Evolutionary conservation across 1,284 basidiomycete species (phyloP).

Genomic region (Ustilago nuda): DNA sequence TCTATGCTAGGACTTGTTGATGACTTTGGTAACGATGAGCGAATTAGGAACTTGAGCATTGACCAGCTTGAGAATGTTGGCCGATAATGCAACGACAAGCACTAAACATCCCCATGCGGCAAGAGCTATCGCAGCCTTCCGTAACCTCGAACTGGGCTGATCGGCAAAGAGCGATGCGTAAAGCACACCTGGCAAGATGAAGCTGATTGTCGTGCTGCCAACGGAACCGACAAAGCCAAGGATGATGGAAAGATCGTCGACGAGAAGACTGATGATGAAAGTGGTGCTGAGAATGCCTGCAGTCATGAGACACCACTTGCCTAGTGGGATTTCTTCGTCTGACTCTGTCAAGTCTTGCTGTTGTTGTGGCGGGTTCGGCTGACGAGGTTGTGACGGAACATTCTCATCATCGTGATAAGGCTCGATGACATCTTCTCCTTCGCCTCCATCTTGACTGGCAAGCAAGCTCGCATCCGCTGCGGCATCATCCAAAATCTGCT

Average conservation of each 20-base stretch:
- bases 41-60: conserved; percentile 44
- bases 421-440: conserved; percentile 20
- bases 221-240: conserved; percentile 93
- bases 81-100: conserved; percentile 54
- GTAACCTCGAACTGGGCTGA: conserved; percentile 31
- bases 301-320: conserved; percentile 59
- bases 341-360: conserved; percentile 2
- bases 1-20: conserved; percentile 7
- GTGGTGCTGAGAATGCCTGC: conserved; percentile 57
- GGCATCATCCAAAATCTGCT: conserved; percentile 43
- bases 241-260: conserved; percentile 67
- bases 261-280: conserved; percentile 58
- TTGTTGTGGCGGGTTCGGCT: neutral
- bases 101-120: conserved; percentile 55
- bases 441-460: conserved; percentile 6
- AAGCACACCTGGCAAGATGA: conserved; percentile 84
- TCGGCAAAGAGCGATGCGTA: conserved; percentile 51
- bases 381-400: conserved; percentile 1
- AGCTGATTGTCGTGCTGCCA: conserved; percentile 94
- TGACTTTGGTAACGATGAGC: conserved; percentile 25
- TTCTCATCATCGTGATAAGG: conserved; percentile 54
- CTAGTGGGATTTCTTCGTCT: conserved; percentile 41
- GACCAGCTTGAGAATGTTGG: conserved; percentile 59
- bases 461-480: conserved; percentile 21
- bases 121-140: conserved; percentile 39